phyloP scores from a whole-genome alignment of 1,284 basidiomycete species.

The Naganishia cerealis region DNA sequence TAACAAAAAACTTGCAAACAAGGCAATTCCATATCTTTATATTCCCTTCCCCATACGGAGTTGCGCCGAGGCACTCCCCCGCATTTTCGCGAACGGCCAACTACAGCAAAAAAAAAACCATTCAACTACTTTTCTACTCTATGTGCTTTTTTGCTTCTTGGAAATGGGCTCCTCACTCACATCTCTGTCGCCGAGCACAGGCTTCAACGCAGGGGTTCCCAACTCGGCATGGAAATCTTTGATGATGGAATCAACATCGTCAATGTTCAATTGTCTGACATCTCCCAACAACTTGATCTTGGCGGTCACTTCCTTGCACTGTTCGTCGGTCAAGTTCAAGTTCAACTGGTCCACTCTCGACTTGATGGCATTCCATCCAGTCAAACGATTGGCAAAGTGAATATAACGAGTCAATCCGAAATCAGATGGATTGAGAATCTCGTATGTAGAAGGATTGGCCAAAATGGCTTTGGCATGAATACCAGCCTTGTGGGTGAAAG shows the following conservation, averaged over 20 bases:
- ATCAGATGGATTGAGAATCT: slow-evolving; percentile 83
- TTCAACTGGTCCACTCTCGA: slow-evolving; percentile 96
- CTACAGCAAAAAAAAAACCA: too few species aligned
- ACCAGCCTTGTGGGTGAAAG: slow-evolving; percentile 99
- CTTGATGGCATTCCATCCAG: slow-evolving; percentile 72
- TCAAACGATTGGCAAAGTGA: slow-evolving; percentile 69
- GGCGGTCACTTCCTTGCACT: slow-evolving; percentile 92
- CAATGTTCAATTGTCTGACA: slow-evolving; percentile 96
- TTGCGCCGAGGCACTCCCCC: too few species aligned
- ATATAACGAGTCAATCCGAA: slow-evolving; percentile 97
- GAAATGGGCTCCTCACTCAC: too few species aligned
- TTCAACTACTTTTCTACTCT: too few species aligned
- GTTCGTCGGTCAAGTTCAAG: slow-evolving; percentile 60
- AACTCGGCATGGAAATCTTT: too few species aligned
- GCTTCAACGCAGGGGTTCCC: too few species aligned
- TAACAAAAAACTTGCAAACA: too few species aligned
- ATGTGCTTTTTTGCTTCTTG: too few species aligned
- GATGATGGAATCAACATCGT: slow-evolving; percentile 96
- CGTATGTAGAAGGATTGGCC: slow-evolving; percentile 97
- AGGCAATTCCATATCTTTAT: too few species aligned
- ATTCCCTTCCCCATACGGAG: too few species aligned
- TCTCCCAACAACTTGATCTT: slow-evolving; percentile 99
- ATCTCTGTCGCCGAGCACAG: too few species aligned
- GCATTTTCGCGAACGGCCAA: too few species aligned
- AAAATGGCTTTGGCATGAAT: slow-evolving; percentile 99